These are phyloP conservation scores for Cyclotella kingstonii DNA, from an alignment of 108 stramenopile species.

Conservation along the genomic window DNA sequence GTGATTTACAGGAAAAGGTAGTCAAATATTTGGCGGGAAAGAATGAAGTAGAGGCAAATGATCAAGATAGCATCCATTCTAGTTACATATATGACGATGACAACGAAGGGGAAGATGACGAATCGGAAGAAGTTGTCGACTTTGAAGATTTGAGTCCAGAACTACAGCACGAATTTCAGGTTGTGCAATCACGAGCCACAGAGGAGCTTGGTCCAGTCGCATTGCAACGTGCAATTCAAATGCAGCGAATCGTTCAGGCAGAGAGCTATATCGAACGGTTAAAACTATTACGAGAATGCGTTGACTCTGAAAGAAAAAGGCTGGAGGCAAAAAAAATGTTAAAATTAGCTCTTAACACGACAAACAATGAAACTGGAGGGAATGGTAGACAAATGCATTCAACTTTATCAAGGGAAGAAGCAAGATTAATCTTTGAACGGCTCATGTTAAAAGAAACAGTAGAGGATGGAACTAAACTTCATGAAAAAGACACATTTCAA, in stretches of 20 bases:
- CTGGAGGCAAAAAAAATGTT: constrained; percentile 43
- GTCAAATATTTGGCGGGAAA: constrained; percentile 25
- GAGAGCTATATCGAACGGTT: constrained; percentile 26
- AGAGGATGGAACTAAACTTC: constrained; percentile 6
- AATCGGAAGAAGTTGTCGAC: constrained; percentile 30
- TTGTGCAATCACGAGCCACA: constrained; percentile 34
- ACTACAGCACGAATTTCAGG: constrained; percentile 34
- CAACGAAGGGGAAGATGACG: constrained; percentile 1
- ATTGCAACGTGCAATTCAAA: constrained; percentile 40
- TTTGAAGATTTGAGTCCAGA: constrained; percentile 40
- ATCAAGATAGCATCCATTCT: neutral
- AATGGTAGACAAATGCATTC: neutral
- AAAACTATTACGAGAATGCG: constrained; percentile 32
- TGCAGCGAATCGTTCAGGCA: constrained; percentile 39
- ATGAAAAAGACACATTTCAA: constrained; percentile 16
- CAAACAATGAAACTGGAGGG: neutral
- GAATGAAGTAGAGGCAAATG: neutral
- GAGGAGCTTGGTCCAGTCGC: constrained; percentile 35
- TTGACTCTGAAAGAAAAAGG: constrained; percentile 30
- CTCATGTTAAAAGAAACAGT: constrained; percentile 12
- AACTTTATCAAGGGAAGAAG: constrained; percentile 20
- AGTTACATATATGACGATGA: constrained; percentile 4
- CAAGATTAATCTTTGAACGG: constrained; percentile 28
- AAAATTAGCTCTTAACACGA: constrained; percentile 16
- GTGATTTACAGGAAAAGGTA: constrained; percentile 35